These are phyloP conservation scores for Xeromyces bisporus DNA, from an alignment of 495 filamentous ascomycete species.

Conservation along the genomic window DNA sequence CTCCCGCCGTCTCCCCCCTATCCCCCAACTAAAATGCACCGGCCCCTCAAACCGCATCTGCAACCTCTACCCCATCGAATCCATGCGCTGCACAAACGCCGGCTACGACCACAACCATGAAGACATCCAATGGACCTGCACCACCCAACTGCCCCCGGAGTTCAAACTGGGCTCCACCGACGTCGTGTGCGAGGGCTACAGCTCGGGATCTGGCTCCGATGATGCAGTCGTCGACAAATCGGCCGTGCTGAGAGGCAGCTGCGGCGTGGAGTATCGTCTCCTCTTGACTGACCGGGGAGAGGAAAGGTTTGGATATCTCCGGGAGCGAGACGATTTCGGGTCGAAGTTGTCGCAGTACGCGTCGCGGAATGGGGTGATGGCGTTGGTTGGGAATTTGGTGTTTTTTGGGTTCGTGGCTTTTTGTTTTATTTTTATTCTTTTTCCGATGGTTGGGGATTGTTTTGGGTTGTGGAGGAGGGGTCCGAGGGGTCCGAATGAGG, in stretches of 20 bases:
- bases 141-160: constrained; percentile 57
- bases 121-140: constrained; percentile 81
- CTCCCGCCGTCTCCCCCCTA: constrained; percentile 55
- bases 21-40: constrained; percentile 72
- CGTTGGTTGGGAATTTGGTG: constrained; percentile 13
- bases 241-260: constrained; percentile 75
- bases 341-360: constrained; percentile 4
- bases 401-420: constrained; percentile 35
- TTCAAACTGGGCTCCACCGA: constrained; percentile 85
- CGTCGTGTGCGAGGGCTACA: constrained; percentile 85
- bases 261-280: constrained; percentile 83
- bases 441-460: constrained; percentile 7
- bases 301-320: constrained; percentile 38
- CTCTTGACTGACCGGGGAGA: constrained; percentile 69
- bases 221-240: constrained; percentile 63
- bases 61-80: constrained; percentile 50
- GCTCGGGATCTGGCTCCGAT: too few species aligned
- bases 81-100: constrained; percentile 77
- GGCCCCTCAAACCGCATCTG: constrained; percentile 42
- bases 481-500: constrained; percentile 2
- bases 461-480: constrained; percentile 8
- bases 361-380: constrained; percentile 5
- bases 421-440: constrained; percentile 18
- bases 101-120: constrained; percentile 51
- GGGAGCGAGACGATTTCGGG: constrained; percentile 1